These are phyloP conservation scores for Volvariella volvacea DNA, from an alignment of 1,284 basidiomycete species.

Conservation along the genomic window DNA sequence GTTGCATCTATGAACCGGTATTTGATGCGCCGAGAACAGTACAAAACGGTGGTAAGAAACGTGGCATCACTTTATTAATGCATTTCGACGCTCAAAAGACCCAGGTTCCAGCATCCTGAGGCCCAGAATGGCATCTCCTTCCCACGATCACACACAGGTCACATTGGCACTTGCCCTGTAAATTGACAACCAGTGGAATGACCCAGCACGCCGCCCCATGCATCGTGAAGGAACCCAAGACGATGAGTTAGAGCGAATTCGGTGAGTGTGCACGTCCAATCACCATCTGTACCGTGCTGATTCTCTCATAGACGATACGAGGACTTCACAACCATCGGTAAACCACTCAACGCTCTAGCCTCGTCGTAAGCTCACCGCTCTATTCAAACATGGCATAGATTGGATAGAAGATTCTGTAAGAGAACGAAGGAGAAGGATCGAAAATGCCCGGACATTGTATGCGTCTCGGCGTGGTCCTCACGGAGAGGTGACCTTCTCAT, in stretches of 20 bases:
- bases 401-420: conserved; percentile 95
- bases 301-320: conserved; percentile 54
- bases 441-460: conserved; percentile 44
- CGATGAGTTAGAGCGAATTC: conserved; percentile 40
- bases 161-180: no score
- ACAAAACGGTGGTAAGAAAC: no score
- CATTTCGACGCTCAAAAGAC: no score
- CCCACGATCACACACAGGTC: no score
- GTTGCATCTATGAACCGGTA: no score
- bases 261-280: conserved; percentile 19
- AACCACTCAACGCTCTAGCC: conserved; percentile 1
- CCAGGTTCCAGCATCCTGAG: no score
- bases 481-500: conserved; percentile 43
- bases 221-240: conserved; percentile 32
- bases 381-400: conserved; percentile 37
- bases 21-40: no score
- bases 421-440: conserved; percentile 73
- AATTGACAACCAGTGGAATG: no score
- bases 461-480: conserved; percentile 43
- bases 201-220: conserved; percentile 16
- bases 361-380: background rate
- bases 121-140: no score
- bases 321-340: conserved; percentile 73
- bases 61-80: no score
- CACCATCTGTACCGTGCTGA: conserved; percentile 7